phyloP scores from a whole-genome alignment of 352 stramenopile genomes.

The Albugo candida region DNA sequence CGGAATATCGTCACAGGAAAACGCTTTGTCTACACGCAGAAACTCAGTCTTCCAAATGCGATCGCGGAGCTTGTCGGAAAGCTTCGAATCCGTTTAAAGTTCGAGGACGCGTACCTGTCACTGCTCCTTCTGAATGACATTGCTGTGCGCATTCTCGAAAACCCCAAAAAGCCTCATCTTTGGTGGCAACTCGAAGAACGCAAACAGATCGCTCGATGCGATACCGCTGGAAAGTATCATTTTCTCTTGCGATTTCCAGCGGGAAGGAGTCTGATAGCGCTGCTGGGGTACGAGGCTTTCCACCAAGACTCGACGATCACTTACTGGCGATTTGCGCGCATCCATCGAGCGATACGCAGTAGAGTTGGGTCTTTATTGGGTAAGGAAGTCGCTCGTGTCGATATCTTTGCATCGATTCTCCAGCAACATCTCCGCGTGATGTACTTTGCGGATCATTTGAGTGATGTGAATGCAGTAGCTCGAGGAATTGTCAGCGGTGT shows the following conservation, averaged over 20 bases:
- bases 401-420: conserved; percentile 20
- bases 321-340: too few species aligned
- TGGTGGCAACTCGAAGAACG: conserved; percentile 7
- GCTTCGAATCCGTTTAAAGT: conserved; percentile 15
- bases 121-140: conserved; percentile 16
- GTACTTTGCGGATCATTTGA: conserved; percentile 14
- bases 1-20: too few species aligned
- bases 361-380: conserved; percentile 1
- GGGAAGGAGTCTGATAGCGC: conserved; percentile 15
- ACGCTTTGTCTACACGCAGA: too few species aligned
- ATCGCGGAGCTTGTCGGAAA: conserved; percentile 19
- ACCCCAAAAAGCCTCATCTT: conserved; percentile 17
- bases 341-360: too few species aligned
- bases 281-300: conserved; percentile 19
- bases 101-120: conserved; percentile 4
- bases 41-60: conserved; percentile 20
- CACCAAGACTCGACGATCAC: too few species aligned
- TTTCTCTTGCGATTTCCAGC: conserved; percentile 8
- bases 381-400: conserved; percentile 12
- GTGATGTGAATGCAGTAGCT: conserved; percentile 29
- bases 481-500: conserved; percentile 14
- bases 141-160: conserved; percentile 17
- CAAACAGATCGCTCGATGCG: conserved; percentile 9
- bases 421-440: conserved; percentile 25
- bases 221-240: conserved; percentile 8